Evolutionary conservation across 2,329 filamentous ascomycete genomes (phyloP).

Genomic region (Clonostachys rhizophaga): DNA sequence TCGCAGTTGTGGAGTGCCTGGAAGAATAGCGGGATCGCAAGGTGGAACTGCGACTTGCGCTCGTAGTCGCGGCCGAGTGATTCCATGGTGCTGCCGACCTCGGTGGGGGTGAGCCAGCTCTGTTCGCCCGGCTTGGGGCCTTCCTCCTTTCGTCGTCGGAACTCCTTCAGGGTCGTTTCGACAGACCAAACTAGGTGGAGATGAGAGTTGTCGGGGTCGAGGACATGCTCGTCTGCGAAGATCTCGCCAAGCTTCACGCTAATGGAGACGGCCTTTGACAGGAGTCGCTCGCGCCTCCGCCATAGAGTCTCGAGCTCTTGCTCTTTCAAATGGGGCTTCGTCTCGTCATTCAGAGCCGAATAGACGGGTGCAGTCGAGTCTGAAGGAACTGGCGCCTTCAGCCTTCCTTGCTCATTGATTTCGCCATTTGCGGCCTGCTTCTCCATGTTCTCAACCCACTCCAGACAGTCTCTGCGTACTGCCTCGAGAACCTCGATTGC

Average conservation of each 20-base stretch:
- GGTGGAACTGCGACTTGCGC: slow-evolving; percentile 67
- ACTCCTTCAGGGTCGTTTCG: slow-evolving; percentile 72
- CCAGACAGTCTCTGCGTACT: slow-evolving; percentile 64
- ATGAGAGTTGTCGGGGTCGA: slow-evolving; percentile 70
- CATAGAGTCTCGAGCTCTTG: slow-evolving; percentile 41
- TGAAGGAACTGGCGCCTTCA: neutral
- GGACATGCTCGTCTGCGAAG: slow-evolving; percentile 72
- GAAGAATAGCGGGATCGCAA: slow-evolving; percentile 81
- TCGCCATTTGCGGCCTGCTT: slow-evolving; percentile 40
- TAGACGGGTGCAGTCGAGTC: neutral
- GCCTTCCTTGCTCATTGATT: slow-evolving; percentile 30
- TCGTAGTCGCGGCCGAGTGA: slow-evolving; percentile 75
- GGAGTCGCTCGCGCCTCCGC: slow-evolving; percentile 58
- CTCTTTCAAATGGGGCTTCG: slow-evolving; percentile 9
- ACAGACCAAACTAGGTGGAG: slow-evolving; percentile 73
- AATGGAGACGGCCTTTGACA: slow-evolving; percentile 71
- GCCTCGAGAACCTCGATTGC: slow-evolving; percentile 75
- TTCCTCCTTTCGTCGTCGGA: slow-evolving; percentile 60
- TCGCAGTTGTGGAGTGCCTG: slow-evolving; percentile 71
- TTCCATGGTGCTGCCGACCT: slow-evolving; percentile 72
- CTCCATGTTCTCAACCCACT: slow-evolving; percentile 54
- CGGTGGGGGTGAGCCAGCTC: slow-evolving; percentile 64
- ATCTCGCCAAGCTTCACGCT: slow-evolving; percentile 81
- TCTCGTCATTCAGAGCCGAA: neutral
- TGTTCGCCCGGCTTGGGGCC: slow-evolving; percentile 68